Percentiles rank a stretch among this genome's conserved stretches.
Evolutionary conservation across 768 basidiomycete species (phyloP).

Genomic region (Coprinopsis marcescibilis): DNA sequence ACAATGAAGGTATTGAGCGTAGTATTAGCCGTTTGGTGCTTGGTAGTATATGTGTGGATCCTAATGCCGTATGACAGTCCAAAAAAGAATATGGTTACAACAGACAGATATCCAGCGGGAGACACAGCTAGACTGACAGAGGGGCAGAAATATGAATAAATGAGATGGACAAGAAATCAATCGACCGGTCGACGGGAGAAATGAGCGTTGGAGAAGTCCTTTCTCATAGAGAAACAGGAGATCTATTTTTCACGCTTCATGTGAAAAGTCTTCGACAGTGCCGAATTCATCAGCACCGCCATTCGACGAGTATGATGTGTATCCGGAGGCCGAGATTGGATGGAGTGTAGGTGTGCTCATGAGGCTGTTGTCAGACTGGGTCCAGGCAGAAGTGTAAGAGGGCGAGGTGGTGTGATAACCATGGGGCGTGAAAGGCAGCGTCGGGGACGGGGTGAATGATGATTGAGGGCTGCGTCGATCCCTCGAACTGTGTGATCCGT

Average conservation of each 20-base stretch:
- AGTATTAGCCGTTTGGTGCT: too few species aligned
- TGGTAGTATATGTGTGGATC: too few species aligned
- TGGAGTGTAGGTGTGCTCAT: constrained; percentile 33
- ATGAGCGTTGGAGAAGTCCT: too few species aligned
- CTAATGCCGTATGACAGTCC: too few species aligned
- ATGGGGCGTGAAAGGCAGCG: constrained; percentile 30
- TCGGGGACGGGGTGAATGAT: constrained; percentile 31
- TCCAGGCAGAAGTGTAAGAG: constrained; percentile 37
- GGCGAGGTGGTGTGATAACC: constrained; percentile 29
- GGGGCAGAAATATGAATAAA: too few species aligned
- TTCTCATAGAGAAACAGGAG: too few species aligned
- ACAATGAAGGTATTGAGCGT: too few species aligned
- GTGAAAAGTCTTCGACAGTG: constrained; percentile 35
- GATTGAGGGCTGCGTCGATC: constrained; percentile 26
- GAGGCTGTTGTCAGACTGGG: constrained; percentile 25
- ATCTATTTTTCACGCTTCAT: constrained; percentile 25
- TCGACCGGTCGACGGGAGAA: too few species aligned
- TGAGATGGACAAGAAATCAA: too few species aligned
- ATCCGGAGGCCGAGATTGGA: constrained; percentile 22
- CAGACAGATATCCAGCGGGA: too few species aligned
- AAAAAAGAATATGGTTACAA: too few species aligned
- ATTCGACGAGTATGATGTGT: constrained; percentile 28
- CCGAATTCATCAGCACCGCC: constrained; percentile 38
- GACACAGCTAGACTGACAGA: too few species aligned
- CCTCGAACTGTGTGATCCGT: constrained; percentile 23